Conservation (phyloP, 2,329 filamentous ascomycete genomes). For the Cordyceps pruinosa region DNA sequence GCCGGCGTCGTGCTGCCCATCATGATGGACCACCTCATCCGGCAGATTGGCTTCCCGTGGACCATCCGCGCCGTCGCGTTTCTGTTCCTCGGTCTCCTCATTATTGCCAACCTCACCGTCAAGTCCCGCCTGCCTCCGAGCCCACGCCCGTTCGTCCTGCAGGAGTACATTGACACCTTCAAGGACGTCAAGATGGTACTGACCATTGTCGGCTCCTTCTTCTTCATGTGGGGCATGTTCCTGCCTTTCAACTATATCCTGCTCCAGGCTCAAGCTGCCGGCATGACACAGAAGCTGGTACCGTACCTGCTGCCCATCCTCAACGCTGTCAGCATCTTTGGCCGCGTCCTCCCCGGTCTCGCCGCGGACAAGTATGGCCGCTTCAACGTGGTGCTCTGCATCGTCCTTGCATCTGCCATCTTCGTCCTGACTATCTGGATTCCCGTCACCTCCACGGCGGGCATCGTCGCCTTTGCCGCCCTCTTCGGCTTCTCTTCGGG, state of each 20-base stretch:
- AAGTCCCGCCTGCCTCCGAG: constrained; percentile 38
- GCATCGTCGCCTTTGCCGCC: constrained; percentile 57
- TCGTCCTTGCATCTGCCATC: constrained; percentile 42
- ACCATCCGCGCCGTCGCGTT: constrained; percentile 42
- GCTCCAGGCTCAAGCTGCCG: constrained; percentile 38
- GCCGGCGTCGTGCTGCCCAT: constrained; percentile 55
- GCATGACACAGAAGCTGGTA: constrained; percentile 34
- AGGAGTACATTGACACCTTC: constrained; percentile 41
- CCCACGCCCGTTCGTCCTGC: constrained; percentile 36
- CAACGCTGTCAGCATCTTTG: constrained; percentile 45
- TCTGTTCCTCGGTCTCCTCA: constrained; percentile 34
- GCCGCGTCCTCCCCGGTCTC: constrained; percentile 45
- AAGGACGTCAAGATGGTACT: constrained; percentile 38
- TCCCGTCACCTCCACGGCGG: constrained; percentile 42
- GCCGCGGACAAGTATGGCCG: constrained; percentile 38
- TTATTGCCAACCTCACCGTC: constrained; percentile 30
- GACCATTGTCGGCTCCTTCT: constrained; percentile 39
- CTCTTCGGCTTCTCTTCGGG: constrained; percentile 65
- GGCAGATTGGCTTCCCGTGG: constrained; percentile 39
- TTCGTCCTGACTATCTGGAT: constrained; percentile 43
- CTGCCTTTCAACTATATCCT: constrained; percentile 48
- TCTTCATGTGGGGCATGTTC: constrained; percentile 51
- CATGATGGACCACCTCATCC: constrained; percentile 49
- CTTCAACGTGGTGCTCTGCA: constrained; percentile 44
- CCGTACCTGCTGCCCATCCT: constrained; percentile 51